These are phyloP conservation scores for Phlebiopsis gigantea DNA, from an alignment of 768 basidiomycete species.

Conservation along the genomic window DNA sequence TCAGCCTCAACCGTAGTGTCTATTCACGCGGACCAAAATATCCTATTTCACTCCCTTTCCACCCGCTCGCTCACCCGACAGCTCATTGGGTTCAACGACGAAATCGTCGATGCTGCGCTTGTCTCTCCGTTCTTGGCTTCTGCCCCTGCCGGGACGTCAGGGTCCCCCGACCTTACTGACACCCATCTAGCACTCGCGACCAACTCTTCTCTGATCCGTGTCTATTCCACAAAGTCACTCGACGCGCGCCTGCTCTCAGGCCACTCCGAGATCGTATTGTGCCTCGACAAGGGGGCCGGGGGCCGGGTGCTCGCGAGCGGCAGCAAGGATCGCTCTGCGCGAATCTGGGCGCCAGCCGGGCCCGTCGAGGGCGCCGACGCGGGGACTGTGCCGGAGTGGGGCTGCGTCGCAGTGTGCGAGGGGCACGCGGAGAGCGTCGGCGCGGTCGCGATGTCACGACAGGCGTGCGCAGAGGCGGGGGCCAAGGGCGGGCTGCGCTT, in stretches of 20 bases:
- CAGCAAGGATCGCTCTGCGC: slow-evolving; percentile 85
- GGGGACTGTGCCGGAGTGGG: slow-evolving; percentile 38
- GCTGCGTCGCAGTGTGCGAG: slow-evolving; percentile 82
- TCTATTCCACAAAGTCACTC: slow-evolving; percentile 72
- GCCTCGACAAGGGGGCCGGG: slow-evolving; percentile 63
- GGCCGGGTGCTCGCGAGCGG: slow-evolving; percentile 82
- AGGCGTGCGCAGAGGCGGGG: slow-evolving; percentile 22
- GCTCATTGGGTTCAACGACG: slow-evolving; percentile 95
- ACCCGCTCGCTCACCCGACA: slow-evolving; percentile 65
- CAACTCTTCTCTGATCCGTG: slow-evolving; percentile 90
- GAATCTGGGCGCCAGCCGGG: slow-evolving; percentile 63
- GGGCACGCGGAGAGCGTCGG: slow-evolving; percentile 95
- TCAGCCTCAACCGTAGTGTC: slow-evolving; percentile 64
- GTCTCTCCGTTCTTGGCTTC: slow-evolving; percentile 40
- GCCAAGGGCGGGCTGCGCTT: slow-evolving; percentile 40
- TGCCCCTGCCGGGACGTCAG: slow-evolving; percentile 11
- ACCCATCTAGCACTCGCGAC: slow-evolving; percentile 91
- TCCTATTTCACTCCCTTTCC: slow-evolving; percentile 82
- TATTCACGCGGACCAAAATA: slow-evolving; percentile 95
- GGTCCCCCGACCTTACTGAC: slow-evolving; percentile 33
- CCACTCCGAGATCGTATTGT: slow-evolving; percentile 88
- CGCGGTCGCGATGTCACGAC: slow-evolving; percentile 78
- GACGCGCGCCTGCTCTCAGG: slow-evolving; percentile 86
- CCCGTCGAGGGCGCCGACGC: background rate
- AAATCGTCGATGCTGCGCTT: slow-evolving; percentile 88